Percentiles rank a stretch among this genome's conserved stretches.
These are phyloP conservation scores for Ophiobolus disseminans DNA, from an alignment of 2,329 filamentous ascomycete species.

Conservation along the genomic window DNA sequence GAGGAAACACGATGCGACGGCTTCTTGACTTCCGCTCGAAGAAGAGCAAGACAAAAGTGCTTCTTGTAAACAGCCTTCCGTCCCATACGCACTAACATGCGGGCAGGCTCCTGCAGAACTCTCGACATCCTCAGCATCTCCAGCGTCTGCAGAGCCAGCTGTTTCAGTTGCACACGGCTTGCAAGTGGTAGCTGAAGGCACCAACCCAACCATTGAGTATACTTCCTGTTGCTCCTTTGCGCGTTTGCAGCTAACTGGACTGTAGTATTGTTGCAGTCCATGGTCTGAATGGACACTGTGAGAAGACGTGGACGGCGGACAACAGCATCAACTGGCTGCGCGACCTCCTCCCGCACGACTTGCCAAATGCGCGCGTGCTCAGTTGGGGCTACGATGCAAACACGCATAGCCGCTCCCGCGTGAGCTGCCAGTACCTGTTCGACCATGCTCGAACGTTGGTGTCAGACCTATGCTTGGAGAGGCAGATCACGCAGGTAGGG, in stretches of 20 bases:
- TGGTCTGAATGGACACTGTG: slow-evolving; percentile 31
- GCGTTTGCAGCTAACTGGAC: slow-evolving; percentile 9
- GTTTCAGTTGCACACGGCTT: not conserved
- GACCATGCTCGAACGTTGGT: not conserved
- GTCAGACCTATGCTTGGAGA: too few species aligned
- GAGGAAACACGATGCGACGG: not conserved
- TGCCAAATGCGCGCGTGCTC: slow-evolving; percentile 37
- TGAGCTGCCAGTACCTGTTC: not conserved
- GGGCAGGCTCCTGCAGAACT: not conserved
- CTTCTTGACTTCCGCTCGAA: not conserved
- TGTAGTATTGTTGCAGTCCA: slow-evolving; percentile 34
- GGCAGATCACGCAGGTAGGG: too few species aligned
- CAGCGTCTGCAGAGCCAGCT: not conserved
- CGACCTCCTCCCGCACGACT: slow-evolving; percentile 29
- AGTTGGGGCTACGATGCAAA: not conserved
- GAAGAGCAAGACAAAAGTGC: not conserved
- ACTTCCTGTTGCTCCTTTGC: slow-evolving; percentile 1
- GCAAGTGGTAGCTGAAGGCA: not conserved
- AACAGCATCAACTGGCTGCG: slow-evolving; percentile 31
- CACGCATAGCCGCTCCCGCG: not conserved
- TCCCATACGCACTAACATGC: not conserved
- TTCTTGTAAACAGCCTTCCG: not conserved
- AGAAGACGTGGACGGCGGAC: slow-evolving; percentile 31
- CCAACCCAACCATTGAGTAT: slow-evolving; percentile 16
- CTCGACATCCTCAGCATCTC: not conserved